These are phyloP conservation scores for Lichtheimia corymbifera DNA, from an alignment of 371 early-diverging fungal species.

Conservation along the genomic window DNA sequence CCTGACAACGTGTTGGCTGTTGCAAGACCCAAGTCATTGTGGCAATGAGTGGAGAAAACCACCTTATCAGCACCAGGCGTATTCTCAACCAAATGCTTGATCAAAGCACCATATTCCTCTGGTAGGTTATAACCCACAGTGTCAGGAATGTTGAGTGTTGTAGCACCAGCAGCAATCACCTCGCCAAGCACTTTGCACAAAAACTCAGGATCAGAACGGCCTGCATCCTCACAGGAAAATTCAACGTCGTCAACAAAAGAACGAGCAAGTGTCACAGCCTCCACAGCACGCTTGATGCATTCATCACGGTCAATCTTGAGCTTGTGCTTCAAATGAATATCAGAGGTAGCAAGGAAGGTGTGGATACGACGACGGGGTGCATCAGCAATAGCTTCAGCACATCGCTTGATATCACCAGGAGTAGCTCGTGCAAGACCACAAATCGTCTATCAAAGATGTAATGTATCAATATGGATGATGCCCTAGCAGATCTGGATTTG, in stretches of 20 bases:
- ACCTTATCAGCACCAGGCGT: conserved; percentile 75
- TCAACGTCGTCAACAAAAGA: conserved; percentile 86
- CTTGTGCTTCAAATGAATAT: conserved; percentile 93
- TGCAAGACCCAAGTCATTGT: conserved; percentile 95
- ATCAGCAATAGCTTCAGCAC: conserved; percentile 82
- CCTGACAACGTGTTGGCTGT: conserved; percentile 95
- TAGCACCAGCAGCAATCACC: conserved; percentile 95
- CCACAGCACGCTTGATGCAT: conserved; percentile 83
- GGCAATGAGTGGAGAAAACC: conserved; percentile 93
- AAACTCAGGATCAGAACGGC: conserved; percentile 87
- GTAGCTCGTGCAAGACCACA: conserved; percentile 91
- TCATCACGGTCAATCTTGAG: conserved; percentile 87
- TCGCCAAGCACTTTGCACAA: conserved; percentile 79
- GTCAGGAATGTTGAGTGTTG: conserved; percentile 95
- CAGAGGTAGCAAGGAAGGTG: conserved; percentile 94
- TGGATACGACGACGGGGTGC: conserved; percentile 92
- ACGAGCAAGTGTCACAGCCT: conserved; percentile 79
- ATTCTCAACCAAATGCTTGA: conserved; percentile 77
- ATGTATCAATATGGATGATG: background rate
- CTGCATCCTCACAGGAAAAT: conserved; percentile 95
- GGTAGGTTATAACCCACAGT: conserved; percentile 95
- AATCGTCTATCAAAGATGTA: conserved; percentile 56
- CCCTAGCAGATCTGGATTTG: background rate
- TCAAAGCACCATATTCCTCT: conserved; percentile 84
- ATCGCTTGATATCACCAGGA: conserved; percentile 83